Evolutionary conservation across 805 yeast species (phyloP).

Genomic region (Yarrowia alimentaria): DNA sequence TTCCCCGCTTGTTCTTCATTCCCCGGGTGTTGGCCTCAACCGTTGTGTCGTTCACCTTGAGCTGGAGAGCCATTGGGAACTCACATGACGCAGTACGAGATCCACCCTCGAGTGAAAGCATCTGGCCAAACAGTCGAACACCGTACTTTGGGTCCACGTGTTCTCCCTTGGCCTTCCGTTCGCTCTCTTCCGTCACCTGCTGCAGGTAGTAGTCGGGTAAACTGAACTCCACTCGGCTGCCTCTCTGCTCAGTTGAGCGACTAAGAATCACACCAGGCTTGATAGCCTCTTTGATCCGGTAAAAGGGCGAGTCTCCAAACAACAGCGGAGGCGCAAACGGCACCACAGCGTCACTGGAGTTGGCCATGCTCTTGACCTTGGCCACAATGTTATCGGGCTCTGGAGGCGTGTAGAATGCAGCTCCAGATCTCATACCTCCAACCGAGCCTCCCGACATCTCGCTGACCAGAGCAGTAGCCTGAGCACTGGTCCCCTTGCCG

Average conservation of each 20-base stretch:
- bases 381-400: neutral
- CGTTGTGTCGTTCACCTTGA: slow-evolving; percentile 54
- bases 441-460: too few relatives aligned
- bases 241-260: neutral
- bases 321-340: neutral
- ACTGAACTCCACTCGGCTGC: slow-evolving; percentile 7
- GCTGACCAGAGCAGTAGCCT: neutral
- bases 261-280: slow-evolving; percentile 9
- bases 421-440: too few relatives aligned
- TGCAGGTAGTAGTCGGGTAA: slow-evolving; percentile 1
- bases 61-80: slow-evolving; percentile 71
- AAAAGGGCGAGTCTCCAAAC: slow-evolving; percentile 5
- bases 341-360: slow-evolving; percentile 2
- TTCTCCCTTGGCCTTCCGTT: neutral
- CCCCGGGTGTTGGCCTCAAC: slow-evolving; percentile 65
- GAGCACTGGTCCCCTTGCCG: neutral
- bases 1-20: slow-evolving; percentile 69
- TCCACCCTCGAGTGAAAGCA: neutral
- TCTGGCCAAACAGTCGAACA: slow-evolving; percentile 43
- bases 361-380: neutral
- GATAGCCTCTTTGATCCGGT: slow-evolving; percentile 1
- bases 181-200: slow-evolving; percentile 11
- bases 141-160: slow-evolving; percentile 16
- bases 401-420: too few relatives aligned
- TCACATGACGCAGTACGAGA: slow-evolving; percentile 1